Evolutionary conservation across 371 early-diverging fungal species (phyloP).

Genomic region (Mucor irregularis): DNA sequence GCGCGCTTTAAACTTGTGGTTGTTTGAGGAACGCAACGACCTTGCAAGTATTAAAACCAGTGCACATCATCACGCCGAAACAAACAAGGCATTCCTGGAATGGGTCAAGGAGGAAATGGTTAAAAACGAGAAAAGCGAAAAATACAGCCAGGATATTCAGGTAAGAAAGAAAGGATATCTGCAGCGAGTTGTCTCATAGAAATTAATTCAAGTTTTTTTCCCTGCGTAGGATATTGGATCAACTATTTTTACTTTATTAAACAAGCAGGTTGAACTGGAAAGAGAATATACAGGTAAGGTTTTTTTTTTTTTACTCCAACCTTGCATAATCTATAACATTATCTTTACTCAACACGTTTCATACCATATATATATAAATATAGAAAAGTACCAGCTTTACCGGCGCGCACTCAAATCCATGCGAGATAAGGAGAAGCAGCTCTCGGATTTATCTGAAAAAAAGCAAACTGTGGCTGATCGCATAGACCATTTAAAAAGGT

Average conservation of each 20-base stretch:
- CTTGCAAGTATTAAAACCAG: slow-evolving; percentile 27
- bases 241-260: slow-evolving; percentile 25
- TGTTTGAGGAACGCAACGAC: slow-evolving; percentile 41
- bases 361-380: neutral
- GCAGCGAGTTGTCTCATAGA: too few relatives aligned
- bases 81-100: slow-evolving; percentile 28
- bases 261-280: slow-evolving; percentile 38
- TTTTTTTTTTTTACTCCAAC: too few relatives aligned
- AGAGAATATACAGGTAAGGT: slow-evolving; percentile 28
- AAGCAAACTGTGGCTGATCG: slow-evolving; percentile 21
- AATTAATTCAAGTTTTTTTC: too few relatives aligned
- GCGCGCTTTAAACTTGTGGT: slow-evolving; percentile 41
- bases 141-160: slow-evolving; percentile 12
- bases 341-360: too few relatives aligned
- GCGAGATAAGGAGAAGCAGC: slow-evolving; percentile 23
- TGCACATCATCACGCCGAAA: slow-evolving; percentile 38
- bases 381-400: slow-evolving; percentile 20
- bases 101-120: slow-evolving; percentile 31
- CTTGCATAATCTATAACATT: too few relatives aligned
- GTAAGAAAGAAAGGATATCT: neutral
- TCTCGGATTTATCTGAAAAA: slow-evolving; percentile 22
- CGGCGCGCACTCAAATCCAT: slow-evolving; percentile 35
- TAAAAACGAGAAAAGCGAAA: slow-evolving; percentile 14
- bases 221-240: slow-evolving; percentile 44
- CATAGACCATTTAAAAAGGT: slow-evolving; percentile 20